These are phyloP conservation scores for Aspergillus brasiliensis DNA, from an alignment of 2,329 filamentous ascomycete genomes.

Conservation along the genomic window DNA sequence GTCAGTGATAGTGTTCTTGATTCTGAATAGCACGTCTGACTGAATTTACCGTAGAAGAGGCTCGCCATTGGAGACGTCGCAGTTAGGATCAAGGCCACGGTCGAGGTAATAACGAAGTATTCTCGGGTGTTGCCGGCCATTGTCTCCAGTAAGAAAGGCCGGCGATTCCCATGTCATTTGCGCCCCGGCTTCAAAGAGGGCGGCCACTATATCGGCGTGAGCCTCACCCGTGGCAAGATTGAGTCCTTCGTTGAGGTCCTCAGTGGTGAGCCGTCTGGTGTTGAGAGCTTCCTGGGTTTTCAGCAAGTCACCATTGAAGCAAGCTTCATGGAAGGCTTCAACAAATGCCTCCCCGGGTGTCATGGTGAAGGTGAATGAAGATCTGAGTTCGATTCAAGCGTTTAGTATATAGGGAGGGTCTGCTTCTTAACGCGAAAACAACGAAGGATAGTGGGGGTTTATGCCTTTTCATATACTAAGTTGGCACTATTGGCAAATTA, in stretches of 20 bases:
- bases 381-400: not conserved
- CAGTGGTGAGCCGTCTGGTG: slow-evolving; percentile 10
- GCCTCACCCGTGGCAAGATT: slow-evolving; percentile 7
- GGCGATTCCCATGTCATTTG: not conserved
- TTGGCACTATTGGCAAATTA: no score
- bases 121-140: slow-evolving; percentile 9
- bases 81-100: slow-evolving; percentile 14
- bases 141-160: not conserved
- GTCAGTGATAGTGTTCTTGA: no score
- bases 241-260: slow-evolving; percentile 12
- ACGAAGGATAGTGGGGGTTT: no score
- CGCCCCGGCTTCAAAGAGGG: slow-evolving; percentile 15
- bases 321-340: not conserved
- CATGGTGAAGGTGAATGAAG: not conserved
- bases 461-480: no score
- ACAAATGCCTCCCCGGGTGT: not conserved
- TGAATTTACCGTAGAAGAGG: slow-evolving; percentile 8
- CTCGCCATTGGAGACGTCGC: slow-evolving; percentile 6
- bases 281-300: slow-evolving; percentile 10
- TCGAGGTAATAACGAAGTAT: slow-evolving; percentile 13
- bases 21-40: no score
- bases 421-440: no score
- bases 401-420: no score
- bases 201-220: slow-evolving; percentile 13
- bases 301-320: slow-evolving; percentile 7